Evolutionary conservation across 2,329 filamentous ascomycete genomes (phyloP).

Genomic region (Xylaria sp.): DNA sequence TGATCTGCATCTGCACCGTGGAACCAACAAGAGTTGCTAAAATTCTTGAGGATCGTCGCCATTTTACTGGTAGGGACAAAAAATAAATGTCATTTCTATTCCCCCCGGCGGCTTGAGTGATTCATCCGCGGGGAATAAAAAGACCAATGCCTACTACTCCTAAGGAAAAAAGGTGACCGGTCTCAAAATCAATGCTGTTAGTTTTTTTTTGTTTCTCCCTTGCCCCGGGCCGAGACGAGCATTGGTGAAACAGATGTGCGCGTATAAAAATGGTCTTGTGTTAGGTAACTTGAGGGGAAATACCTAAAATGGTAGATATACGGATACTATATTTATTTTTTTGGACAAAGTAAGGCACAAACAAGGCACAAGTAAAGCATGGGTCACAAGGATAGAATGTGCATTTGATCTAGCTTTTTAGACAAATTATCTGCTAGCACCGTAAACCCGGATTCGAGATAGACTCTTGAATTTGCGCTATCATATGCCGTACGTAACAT

Average conservation of each 20-base stretch:
- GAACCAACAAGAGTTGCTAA: neutral
- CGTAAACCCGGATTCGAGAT: neutral
- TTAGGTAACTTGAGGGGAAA: neutral
- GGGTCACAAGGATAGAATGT: neutral
- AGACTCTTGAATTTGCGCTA: neutral
- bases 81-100: too few species aligned
- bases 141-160: too few species aligned
- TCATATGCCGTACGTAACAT: neutral
- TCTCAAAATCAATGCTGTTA: neutral
- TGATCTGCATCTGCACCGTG: neutral
- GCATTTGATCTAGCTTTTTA: neutral
- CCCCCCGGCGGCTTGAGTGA: too few species aligned
- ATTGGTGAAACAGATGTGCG: neutral
- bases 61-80: neutral
- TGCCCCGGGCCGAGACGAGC: neutral
- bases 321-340: slow-evolving; percentile 1
- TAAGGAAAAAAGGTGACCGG: neutral
- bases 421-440: neutral
- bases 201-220: neutral
- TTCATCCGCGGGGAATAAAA: too few species aligned
- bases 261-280: neutral
- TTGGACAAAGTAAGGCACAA: too few species aligned
- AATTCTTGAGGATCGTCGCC: neutral
- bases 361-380: neutral
- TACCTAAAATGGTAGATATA: neutral